Evolutionary conservation across 1,284 basidiomycete species (phyloP).

Genomic region (Taiwanofungus camphoratus): DNA sequence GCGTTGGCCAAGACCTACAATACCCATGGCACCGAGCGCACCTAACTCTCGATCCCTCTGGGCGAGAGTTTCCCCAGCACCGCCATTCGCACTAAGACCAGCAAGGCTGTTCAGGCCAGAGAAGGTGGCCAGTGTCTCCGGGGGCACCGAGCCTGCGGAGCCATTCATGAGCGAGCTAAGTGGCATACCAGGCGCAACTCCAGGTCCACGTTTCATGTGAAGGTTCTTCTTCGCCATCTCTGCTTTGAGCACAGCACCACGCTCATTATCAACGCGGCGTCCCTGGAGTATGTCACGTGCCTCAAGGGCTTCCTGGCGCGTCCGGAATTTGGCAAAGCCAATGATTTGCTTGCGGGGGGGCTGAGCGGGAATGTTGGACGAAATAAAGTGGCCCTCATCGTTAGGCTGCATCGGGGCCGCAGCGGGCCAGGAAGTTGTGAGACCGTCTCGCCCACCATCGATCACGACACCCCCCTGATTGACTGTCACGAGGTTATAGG

Average conservation of each 20-base stretch:
- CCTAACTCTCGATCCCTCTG: constrained; percentile 46
- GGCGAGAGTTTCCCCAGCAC: constrained; percentile 31
- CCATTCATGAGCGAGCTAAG: constrained; percentile 29
- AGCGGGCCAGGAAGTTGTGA: constrained; percentile 63
- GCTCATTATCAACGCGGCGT: constrained; percentile 89
- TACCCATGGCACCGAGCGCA: constrained; percentile 43
- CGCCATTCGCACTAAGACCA: constrained; percentile 21
- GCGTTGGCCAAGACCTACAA: constrained; percentile 31
- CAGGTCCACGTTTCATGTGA: constrained; percentile 87
- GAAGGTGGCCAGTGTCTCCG: constrained; percentile 26
- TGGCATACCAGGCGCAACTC: constrained; percentile 39
- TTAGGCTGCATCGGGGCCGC: constrained; percentile 25
- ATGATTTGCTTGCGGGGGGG: constrained; percentile 92
- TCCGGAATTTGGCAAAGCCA: constrained; percentile 94
- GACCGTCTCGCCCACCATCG: constrained; percentile 62
- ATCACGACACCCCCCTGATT: constrained; percentile 75
- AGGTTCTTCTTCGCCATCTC: constrained; percentile 99
- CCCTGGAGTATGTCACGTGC: constrained; percentile 91
- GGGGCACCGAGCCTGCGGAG: constrained; percentile 28
- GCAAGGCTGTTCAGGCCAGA: constrained; percentile 31
- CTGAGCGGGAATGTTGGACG: constrained; percentile 32
- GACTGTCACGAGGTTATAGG: constrained; percentile 72
- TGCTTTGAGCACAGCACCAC: constrained; percentile 90
- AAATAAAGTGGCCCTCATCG: constrained; percentile 36
- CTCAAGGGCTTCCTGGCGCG: constrained; percentile 80